These are phyloP conservation scores for Cladosporium sphaerospermum DNA, from an alignment of 2,329 filamentous ascomycete species.

Conservation along the genomic window DNA sequence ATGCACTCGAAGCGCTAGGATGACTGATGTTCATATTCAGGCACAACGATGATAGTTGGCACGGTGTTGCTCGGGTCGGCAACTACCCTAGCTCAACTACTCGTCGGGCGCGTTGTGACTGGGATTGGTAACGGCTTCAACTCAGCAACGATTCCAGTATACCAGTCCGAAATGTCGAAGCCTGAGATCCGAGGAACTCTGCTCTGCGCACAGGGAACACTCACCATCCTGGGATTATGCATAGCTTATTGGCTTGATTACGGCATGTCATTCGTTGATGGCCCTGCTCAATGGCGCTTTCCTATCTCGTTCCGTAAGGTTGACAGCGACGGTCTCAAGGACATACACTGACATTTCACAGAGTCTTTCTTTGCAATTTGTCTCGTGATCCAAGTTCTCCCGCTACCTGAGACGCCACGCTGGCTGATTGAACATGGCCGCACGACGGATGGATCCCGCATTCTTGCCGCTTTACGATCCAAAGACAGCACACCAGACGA, in stretches of 20 bases:
- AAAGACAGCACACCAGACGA: conserved; percentile 20
- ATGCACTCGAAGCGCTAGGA: too few relatives aligned
- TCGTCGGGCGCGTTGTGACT: conserved; percentile 44
- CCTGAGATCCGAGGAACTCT: conserved; percentile 16
- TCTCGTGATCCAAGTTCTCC: conserved; percentile 16
- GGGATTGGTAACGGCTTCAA: conserved; percentile 44
- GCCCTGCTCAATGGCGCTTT: neutral
- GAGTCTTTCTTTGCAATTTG: neutral
- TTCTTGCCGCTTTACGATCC: neutral
- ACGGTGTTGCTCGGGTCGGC: neutral
- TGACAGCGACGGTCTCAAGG: neutral
- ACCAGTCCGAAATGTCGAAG: conserved; percentile 29
- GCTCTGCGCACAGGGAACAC: neutral
- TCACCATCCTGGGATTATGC: neutral
- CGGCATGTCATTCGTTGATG: neutral
- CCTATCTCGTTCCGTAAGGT: neutral
- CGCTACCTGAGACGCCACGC: conserved; percentile 32
- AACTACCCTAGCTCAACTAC: conserved; percentile 34
- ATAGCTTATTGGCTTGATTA: conserved; percentile 3
- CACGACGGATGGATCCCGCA: conserved; percentile 15
- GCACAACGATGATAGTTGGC: conserved; percentile 2
- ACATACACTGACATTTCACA: neutral
- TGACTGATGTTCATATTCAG: neutral
- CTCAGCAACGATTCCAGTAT: conserved; percentile 42
- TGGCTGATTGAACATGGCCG: conserved; percentile 30